Base-by-base conservation (phyloP, 345 rosid genomes). In the Euphorbia pulcherrima region DNA sequence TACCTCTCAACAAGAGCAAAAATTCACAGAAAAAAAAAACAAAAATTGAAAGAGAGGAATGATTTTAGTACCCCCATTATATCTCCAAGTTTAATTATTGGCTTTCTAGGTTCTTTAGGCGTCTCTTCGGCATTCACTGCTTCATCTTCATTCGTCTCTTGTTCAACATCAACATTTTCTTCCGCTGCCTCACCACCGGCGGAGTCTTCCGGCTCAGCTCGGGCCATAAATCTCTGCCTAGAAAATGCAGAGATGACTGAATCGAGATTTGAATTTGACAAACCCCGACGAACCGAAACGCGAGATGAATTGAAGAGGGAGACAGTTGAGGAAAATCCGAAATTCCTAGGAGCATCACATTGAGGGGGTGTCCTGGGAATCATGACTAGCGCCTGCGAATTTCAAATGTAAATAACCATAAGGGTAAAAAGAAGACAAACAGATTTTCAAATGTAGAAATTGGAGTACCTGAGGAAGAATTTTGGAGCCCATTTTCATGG, bases 401-500 rank as follows among this genome's bases (percentile, higher is more conserved):
- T 4, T 8, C 5, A 29, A 57, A 21, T 2, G 11, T n/a, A 55
- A 18, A 23, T 1, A 41, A 13, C 30, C 26, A 20, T 33, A 2
- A 37, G 9, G 1, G 24, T 5, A 37, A 52, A 62, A 2, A 30
- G 18, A 2, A 5, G 14, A 1, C 7, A 35, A 12, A 33, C 5
- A 33, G n/a, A n/a, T 9, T 2, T 2, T 3, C 46, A 26, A 6
- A 9, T 51, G 11, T 0, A 41, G 6, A 48, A 13, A 17, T 16
- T 40, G 61, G 5, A 11, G 73, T 65, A 85, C 91, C 87, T 87
- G 94, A 69, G 89, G 85, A 47, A 88, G 85, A 74, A 88, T 76
- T 60, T 84, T 87, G 62, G 84, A 80, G 57, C 77, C 85, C 92
- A 83, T 82, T 58, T n/a, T 26, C 3, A n/a, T 1, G 3, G 7